These are phyloP conservation scores for Coemansia guatemalensis DNA, from an alignment of 192 early-diverging fungal species.

Conservation along the genomic window DNA sequence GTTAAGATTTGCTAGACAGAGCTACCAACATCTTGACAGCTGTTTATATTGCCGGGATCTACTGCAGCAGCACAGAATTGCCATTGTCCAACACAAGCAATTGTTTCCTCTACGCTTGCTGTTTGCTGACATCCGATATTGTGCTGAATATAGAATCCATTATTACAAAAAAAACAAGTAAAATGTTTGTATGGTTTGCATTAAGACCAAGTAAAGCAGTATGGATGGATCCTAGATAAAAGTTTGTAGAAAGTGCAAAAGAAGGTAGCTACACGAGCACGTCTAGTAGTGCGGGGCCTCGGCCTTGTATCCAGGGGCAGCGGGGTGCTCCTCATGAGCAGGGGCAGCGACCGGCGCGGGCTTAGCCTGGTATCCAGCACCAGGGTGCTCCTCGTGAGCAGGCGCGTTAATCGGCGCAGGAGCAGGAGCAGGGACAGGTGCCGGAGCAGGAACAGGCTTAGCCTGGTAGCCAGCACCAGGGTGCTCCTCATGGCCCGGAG, in stretches of 20 bases:
- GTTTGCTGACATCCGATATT: too few species aligned
- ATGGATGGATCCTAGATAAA: background rate
- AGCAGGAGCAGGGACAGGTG: constrained; percentile 1
- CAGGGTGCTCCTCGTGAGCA: constrained; percentile 20
- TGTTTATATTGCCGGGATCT: too few species aligned
- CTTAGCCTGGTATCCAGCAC: constrained; percentile 17
- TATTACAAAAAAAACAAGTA: background rate
- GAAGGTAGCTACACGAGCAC: constrained; percentile 1
- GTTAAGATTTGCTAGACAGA: too few species aligned
- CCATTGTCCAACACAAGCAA: too few species aligned
- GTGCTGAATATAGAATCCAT: too few species aligned
- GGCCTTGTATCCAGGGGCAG: constrained; percentile 17
- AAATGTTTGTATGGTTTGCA: background rate
- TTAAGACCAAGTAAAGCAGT: constrained; percentile 4
- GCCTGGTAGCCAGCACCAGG: constrained; percentile 11
- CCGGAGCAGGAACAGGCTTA: constrained; percentile 12
- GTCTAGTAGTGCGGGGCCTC: constrained; percentile 41
- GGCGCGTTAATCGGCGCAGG: too few species aligned
- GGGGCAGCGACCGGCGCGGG: constrained; percentile 3
- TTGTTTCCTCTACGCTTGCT: too few species aligned
- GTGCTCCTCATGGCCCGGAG: constrained; percentile 22
- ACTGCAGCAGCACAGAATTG: too few species aligned
- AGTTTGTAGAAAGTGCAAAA: constrained; percentile 2
- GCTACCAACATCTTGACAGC: too few species aligned
- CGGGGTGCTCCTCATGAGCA: constrained; percentile 10